Percentiles rank a stretch among this genome's conserved stretches.
phyloP scores from a whole-genome alignment of 2,329 filamentous ascomycete genomes.

The Chrysoporthe deuterocubensis region DNA sequence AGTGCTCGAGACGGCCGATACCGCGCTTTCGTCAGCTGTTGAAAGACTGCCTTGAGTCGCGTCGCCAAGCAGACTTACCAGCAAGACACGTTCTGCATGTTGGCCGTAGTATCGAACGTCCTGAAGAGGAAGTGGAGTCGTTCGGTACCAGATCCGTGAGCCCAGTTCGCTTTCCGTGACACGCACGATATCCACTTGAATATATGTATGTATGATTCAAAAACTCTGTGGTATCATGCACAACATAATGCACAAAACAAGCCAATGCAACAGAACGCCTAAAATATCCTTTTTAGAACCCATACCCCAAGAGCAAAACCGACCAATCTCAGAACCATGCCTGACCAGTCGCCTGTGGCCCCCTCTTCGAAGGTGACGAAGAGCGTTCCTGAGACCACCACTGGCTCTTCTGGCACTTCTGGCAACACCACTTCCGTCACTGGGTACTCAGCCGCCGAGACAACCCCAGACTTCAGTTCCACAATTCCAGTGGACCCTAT shows the following conservation, averaged over 20 bases:
- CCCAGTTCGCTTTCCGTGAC: too few relatives aligned
- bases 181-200: neutral
- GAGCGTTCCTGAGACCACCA: neutral
- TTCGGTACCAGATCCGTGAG: too few relatives aligned
- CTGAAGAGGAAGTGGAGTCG: too few relatives aligned
- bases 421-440: slow-evolving; percentile 4
- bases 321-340: neutral
- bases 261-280: neutral
- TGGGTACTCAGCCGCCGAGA: neutral
- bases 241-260: neutral
- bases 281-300: neutral
- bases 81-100: too few relatives aligned
- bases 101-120: too few relatives aligned
- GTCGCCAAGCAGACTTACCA: too few relatives aligned
- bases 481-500: slow-evolving; percentile 28
- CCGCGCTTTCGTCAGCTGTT: too few relatives aligned
- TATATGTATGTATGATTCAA: neutral
- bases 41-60: too few relatives aligned
- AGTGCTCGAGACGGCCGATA: too few relatives aligned
- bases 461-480: slow-evolving; percentile 10
- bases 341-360: neutral
- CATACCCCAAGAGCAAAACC: slow-evolving; percentile 1
- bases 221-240: neutral
- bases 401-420: too few relatives aligned
- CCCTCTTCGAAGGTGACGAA: neutral